Evolutionary conservation across 2,329 filamentous ascomycete species (phyloP).

Genomic region (Colletotrichum scovillei): DNA sequence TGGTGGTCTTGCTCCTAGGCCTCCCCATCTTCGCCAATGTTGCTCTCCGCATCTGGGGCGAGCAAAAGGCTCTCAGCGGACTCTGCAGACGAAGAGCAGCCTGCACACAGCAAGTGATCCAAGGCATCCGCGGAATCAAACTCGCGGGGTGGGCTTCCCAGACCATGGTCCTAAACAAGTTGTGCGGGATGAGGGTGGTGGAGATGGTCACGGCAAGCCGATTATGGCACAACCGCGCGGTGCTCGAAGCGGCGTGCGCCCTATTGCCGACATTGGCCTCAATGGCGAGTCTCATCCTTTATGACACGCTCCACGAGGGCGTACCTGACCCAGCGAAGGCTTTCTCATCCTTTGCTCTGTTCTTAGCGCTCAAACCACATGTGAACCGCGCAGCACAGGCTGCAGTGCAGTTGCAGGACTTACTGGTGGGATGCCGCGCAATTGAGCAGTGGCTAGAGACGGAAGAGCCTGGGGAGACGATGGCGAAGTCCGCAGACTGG

Average conservation of each 20-base stretch:
- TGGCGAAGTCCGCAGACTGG: not conserved
- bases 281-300: not conserved
- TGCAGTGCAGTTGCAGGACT: slow-evolving; percentile 2
- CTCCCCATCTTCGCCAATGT: not conserved
- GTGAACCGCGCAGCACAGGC: not conserved
- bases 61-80: slow-evolving; percentile 5
- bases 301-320: not conserved
- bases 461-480: not conserved
- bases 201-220: not conserved
- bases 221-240: not conserved
- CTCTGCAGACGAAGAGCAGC: not conserved
- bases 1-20: not conserved
- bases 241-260: not conserved
- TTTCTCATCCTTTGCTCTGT: slow-evolving; percentile 2
- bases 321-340: not conserved
- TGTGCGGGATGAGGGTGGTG: not conserved
- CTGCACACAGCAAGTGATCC: not conserved
- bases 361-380: slow-evolving; percentile 7
- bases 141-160: slow-evolving; percentile 1
- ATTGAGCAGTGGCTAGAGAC: slow-evolving; percentile 4
- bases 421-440: not conserved
- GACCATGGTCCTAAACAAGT: not conserved
- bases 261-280: slow-evolving; percentile 3
- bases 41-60: not conserved
- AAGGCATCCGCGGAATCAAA: slow-evolving; percentile 5